Evolutionary conservation across 148 eudicot genomes (phyloP).

Genomic region (Heliosperma pusillum): DNA sequence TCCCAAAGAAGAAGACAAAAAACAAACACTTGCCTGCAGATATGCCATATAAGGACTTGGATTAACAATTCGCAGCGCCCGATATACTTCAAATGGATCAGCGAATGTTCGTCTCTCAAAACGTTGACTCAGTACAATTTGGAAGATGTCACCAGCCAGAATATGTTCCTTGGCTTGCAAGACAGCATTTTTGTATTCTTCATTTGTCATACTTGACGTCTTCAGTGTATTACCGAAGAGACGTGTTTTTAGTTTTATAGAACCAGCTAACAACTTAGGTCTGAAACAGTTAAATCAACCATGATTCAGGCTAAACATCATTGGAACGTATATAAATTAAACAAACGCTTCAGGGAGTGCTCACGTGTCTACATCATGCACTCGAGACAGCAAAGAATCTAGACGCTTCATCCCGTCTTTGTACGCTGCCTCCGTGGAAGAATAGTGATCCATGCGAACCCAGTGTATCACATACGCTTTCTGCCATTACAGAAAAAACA

Average conservation of each 20-base stretch:
- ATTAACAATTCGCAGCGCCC: conserved; percentile 95
- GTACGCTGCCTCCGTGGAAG: conserved; percentile 76
- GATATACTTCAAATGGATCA: conserved; percentile 96
- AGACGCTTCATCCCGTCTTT: conserved; percentile 67
- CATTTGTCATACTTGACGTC: conserved; percentile 74
- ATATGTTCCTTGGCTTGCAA: conserved; percentile 95
- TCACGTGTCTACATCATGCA: conserved; percentile 78
- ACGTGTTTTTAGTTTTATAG: conserved; percentile 66
- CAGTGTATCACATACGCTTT: conserved; percentile 85
- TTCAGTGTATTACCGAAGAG: conserved; percentile 70
- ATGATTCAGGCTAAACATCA: conserved; percentile 8
- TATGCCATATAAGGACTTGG: conserved; percentile 99
- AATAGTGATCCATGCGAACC: conserved; percentile 74
- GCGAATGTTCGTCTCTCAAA: conserved; percentile 97
- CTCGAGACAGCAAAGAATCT: conserved; percentile 63
- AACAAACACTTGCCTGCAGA: conserved; percentile 52
- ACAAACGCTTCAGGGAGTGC: conserved; percentile 19
- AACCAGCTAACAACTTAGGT: conserved; percentile 78
- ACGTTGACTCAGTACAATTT: conserved; percentile 93
- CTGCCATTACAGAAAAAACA: conserved; percentile 34
- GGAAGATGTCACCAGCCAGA: conserved; percentile 95
- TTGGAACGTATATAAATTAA: neutral
- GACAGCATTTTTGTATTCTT: conserved; percentile 77
- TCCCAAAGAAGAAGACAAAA: conserved; percentile 4
- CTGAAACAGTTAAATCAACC: conserved; percentile 39